phyloP scores from a whole-genome alignment of 768 basidiomycete genomes.

The Boletus edulis region DNA sequence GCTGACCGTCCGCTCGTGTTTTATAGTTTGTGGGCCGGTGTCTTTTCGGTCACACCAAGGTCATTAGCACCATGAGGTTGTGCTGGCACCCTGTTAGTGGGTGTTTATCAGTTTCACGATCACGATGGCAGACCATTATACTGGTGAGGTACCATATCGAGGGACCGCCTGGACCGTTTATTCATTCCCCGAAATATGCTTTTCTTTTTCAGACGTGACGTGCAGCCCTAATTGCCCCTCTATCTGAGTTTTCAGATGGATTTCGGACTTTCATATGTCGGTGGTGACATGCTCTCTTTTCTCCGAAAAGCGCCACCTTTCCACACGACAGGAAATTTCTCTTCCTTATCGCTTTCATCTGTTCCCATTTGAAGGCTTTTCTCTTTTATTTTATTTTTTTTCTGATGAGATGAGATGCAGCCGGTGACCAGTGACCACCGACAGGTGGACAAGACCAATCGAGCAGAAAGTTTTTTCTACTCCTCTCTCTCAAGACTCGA shows the following conservation, averaged over 20 bases:
- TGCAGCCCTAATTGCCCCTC: constrained; percentile 16
- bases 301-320: constrained; percentile 23
- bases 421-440: constrained; percentile 1
- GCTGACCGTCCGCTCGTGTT: constrained; percentile 16
- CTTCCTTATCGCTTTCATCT: constrained; percentile 23
- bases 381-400: constrained; percentile 1
- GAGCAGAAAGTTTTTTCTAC: constrained; percentile 20
- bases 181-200: constrained; percentile 25
- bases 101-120: constrained; percentile 27
- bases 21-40: constrained; percentile 24
- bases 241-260: constrained; percentile 29
- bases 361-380: constrained; percentile 16
- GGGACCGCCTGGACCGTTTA: constrained; percentile 19
- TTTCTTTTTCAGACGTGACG: constrained; percentile 22
- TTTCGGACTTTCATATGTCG: constrained; percentile 34
- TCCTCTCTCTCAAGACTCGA: background rate
- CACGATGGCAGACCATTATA: constrained; percentile 20
- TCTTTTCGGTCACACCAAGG: constrained; percentile 7
- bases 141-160: constrained; percentile 29
- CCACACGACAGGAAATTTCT: constrained; percentile 10
- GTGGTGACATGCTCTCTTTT: constrained; percentile 22
- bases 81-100: constrained; percentile 12
- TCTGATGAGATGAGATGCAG: constrained; percentile 16
- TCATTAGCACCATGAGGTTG: constrained; percentile 23
- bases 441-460: constrained; percentile 12